These are phyloP conservation scores for Talaromyces trachyspermus DNA, from an alignment of 495 filamentous ascomycete species.

Conservation along the genomic window DNA sequence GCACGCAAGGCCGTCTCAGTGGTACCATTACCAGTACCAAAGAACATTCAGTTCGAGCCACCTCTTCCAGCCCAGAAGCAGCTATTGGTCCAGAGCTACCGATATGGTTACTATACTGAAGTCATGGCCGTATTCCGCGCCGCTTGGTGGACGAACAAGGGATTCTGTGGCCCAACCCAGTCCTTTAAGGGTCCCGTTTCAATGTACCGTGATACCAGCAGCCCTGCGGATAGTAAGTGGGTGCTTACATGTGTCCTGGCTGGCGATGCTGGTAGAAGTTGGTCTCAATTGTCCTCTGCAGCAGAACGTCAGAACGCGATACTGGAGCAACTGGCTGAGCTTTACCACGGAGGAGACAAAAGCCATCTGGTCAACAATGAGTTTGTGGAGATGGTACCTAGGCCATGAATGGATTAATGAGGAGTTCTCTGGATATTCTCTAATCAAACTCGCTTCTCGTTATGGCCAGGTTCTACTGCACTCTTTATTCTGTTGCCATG, in stretches of 20 bases:
- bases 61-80: slow-evolving; percentile 18
- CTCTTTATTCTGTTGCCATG: too few species aligned
- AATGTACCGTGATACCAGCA: slow-evolving; percentile 34
- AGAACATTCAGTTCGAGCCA: slow-evolving; percentile 26
- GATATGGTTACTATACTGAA: slow-evolving; percentile 31
- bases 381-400: too few species aligned
- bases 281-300: slow-evolving; percentile 16
- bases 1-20: slow-evolving; percentile 31
- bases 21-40: slow-evolving; percentile 24
- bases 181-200: slow-evolving; percentile 26
- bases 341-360: too few species aligned
- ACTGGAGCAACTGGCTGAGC: too few species aligned
- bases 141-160: slow-evolving; percentile 33
- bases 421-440: too few species aligned
- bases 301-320: slow-evolving; percentile 10
- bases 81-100: slow-evolving; percentile 10
- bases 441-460: too few species aligned
- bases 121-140: slow-evolving; percentile 25
- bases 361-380: too few species aligned
- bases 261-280: slow-evolving; percentile 24
- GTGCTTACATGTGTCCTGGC: slow-evolving; percentile 35
- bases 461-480: too few species aligned
- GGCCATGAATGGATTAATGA: too few species aligned
- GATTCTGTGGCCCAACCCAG: slow-evolving; percentile 27
- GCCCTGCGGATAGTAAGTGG: slow-evolving; percentile 22